Evolutionary conservation across 371 early-diverging fungal genomes (phyloP), one percentile per base, ranked within the genome.

Genomic region (Mucor mucedo): DNA sequence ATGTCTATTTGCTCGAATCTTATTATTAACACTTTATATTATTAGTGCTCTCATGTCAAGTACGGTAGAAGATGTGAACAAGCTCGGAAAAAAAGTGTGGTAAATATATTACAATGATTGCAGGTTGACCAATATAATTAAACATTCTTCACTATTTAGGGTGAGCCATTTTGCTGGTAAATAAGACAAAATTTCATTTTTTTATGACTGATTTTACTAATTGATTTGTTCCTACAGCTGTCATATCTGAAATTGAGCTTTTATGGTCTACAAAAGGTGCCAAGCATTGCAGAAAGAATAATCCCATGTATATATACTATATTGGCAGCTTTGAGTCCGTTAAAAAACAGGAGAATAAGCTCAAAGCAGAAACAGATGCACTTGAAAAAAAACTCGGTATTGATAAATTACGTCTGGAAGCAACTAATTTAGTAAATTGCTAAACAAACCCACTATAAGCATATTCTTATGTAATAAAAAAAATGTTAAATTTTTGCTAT

Each of bases 41-140:
- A 44, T n/a, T 47, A 66, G 66, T 42, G 66, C 55, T 4, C 41
- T 60, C 7, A 66, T 66, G 66, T 66, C 66, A 13, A 55, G 55
- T 29, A 60, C 55, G 10, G 49, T 60, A 28, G 66, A 60, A 42
- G 61, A 60, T 14, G 56, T 60, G 10, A 49, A 30, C 32, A 28
- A 41, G 11, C 55, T 28, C 9, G 66, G 66, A 30, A 60, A 60
- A 16, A 55, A 55, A 55, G 61, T 35, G 11, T 66, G 60, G 65
- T 61, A 61, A 53, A 44, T 32, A 48, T 2, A 49, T 13, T 6
- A 1, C 21, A 21, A 21, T 21, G 21, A 21, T 21, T 21, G 21
- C 21, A 21, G 21, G 21, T 21, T 21, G 21, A 21, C 21, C 21
- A 21, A 21, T 0, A 21, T 21, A 21, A 21, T 21, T 21, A 21